Conservation (phyloP, 2,329 filamentous ascomycete genomes). For the Stachybotrys echinatus region DNA sequence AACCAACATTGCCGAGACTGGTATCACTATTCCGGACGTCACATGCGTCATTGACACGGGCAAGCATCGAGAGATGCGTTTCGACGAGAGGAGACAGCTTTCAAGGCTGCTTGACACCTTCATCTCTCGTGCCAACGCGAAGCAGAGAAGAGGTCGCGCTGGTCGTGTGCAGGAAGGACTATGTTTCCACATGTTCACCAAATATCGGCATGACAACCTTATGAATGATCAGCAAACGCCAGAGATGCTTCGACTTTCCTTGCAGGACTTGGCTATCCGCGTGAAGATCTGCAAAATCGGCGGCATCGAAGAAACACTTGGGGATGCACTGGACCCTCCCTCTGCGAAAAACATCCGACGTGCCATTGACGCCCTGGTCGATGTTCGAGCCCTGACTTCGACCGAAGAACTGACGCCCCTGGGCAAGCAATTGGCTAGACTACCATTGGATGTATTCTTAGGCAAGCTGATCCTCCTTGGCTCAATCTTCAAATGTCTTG, state of each 20-base stretch:
- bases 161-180: slow-evolving; percentile 92
- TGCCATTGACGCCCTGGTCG: slow-evolving; percentile 86
- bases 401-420: slow-evolving; percentile 81
- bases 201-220: slow-evolving; percentile 74
- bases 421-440: slow-evolving; percentile 77
- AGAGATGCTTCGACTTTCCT: slow-evolving; percentile 87
- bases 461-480: slow-evolving; percentile 89
- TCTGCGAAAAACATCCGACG: slow-evolving; percentile 88
- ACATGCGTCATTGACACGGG: slow-evolving; percentile 96
- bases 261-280: slow-evolving; percentile 91
- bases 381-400: slow-evolving; percentile 81
- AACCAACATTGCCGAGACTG: slow-evolving; percentile 97
- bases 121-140: slow-evolving; percentile 91
- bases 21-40: slow-evolving; percentile 96
- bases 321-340: slow-evolving; percentile 83
- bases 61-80: slow-evolving; percentile 96
- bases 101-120: slow-evolving; percentile 91
- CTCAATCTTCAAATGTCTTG: slow-evolving; percentile 82
- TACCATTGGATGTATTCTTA: slow-evolving; percentile 90
- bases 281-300: slow-evolving; percentile 98
- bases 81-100: slow-evolving; percentile 87
- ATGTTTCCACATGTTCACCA: slow-evolving; percentile 95
- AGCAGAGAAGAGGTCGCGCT: slow-evolving; percentile 87
- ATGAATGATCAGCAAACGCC: slow-evolving; percentile 93
- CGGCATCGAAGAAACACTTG: slow-evolving; percentile 83